Evolutionary conservation across 1,284 basidiomycete genomes (phyloP), one percentile per base, ranked within the genome.

Genomic region (Boletus sp.): DNA sequence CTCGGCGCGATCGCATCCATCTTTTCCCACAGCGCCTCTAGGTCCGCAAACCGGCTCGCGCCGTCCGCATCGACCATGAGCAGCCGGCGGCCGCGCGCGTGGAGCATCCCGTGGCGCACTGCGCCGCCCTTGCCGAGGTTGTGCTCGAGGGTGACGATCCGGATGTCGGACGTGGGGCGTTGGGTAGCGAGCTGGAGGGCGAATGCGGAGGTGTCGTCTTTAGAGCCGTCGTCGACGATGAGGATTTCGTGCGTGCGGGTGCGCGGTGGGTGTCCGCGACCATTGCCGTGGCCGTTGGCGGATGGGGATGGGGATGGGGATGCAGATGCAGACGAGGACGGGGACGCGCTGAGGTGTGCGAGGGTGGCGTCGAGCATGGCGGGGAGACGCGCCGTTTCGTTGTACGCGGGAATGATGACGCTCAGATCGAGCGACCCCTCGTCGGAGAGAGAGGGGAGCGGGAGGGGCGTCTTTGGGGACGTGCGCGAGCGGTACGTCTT

Each of bases 51-150:
- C 32, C 81, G 76, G 52, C 90, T 93, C 19, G 94, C 94, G 2
- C 90, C 94, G 58, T 97, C 94, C 6, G 94, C 94, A 62, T 97
- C 94, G 29, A 87, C 93, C 79, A 96, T 94, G 40, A 96, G 71
- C 41, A 96, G 72, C n/a, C 88, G 71, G 52, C 74, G 67, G 5
- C 94, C 94, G 4, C 90, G 76, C 5, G 81, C 77, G 61, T 89
- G 84, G 51, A 94, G 65, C 78, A 93, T 88, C 36, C 91, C 92
- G 68, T 95, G 93, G 34, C 87, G 75, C 17, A 96, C 93, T 0
- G 93, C 91, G 1, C 91, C 94, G 20, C 94, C 94, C 64, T 96
- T 97, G 1, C 94, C 94, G 10, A 88, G 70, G 62, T 96, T 97
- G 59, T 76, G 72, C 61, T 81, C 80, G 41, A 96, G 72, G n/a